Evolutionary conservation across 371 early-diverging fungal genomes (phyloP).

Genomic region (Mucor saturninus): DNA sequence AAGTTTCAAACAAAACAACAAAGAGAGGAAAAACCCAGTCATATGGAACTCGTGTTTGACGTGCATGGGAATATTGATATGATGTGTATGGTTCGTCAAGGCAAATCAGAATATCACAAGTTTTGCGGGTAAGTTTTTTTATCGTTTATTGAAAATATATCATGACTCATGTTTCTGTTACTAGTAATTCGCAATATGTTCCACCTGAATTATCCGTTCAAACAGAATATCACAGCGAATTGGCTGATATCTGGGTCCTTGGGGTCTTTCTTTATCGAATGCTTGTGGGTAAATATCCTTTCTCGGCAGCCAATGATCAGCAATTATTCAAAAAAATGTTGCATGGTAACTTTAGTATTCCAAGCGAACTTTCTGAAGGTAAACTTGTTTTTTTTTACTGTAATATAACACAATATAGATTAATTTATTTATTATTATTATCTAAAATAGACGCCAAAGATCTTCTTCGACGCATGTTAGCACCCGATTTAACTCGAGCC

Average conservation of each 20-base stretch:
- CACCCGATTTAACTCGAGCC: constrained; percentile 42
- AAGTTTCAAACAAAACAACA: constrained; percentile 28
- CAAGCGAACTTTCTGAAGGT: constrained; percentile 45
- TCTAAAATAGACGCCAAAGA: constrained; percentile 43
- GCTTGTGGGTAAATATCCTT: constrained; percentile 46
- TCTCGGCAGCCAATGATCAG: constrained; percentile 42
- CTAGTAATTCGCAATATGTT: constrained; percentile 38
- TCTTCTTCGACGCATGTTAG: constrained; percentile 44
- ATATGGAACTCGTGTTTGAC: constrained; percentile 41
- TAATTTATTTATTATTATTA: neutral
- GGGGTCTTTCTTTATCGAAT: constrained; percentile 48
- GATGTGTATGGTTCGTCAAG: constrained; percentile 32
- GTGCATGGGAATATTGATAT: constrained; percentile 34
- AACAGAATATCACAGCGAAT: constrained; percentile 29
- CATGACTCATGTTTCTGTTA: neutral
- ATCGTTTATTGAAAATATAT: neutral
- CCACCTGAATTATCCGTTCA: constrained; percentile 40
- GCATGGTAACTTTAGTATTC: constrained; percentile 42
- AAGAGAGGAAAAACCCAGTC: constrained; percentile 16
- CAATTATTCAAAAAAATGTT: constrained; percentile 47
- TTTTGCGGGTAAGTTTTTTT: constrained; percentile 25
- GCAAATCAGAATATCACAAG: constrained; percentile 34
- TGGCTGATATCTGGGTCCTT: constrained; percentile 50
- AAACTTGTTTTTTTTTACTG: constrained; percentile 8
- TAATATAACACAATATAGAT: neutral